A percentile compares a stretch with the other conserved stretches of the same genome.
Conservation (phyloP, 2,329 filamentous ascomycete species). For the Reticulascus tulasneorum region DNA sequence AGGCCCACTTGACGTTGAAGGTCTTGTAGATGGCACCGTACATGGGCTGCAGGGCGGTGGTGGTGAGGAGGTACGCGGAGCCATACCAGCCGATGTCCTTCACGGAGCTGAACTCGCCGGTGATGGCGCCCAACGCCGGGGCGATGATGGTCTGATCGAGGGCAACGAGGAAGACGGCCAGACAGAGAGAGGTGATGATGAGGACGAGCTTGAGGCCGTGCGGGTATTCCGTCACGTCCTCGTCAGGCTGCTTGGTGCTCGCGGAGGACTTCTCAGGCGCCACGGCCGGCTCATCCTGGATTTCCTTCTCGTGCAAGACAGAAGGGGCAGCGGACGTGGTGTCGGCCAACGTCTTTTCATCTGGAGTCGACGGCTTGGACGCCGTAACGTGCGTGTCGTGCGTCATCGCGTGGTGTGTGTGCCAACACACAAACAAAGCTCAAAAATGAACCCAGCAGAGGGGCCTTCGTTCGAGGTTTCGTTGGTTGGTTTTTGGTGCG, state of each 20-base stretch:
- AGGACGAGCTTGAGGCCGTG: constrained; percentile 32
- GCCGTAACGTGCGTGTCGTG: no score
- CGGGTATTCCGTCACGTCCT: constrained; percentile 30
- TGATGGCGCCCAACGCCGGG: constrained; percentile 49
- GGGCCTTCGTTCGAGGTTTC: no score
- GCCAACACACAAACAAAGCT: no score
- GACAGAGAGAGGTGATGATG: constrained; percentile 39
- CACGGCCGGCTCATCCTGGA: background rate
- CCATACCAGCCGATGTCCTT: constrained; percentile 53
- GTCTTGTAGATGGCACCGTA: constrained; percentile 47
- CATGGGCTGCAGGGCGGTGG: constrained; percentile 44
- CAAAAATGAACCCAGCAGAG: no score
- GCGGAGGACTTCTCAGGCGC: background rate
- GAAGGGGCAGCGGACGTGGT: constrained; percentile 7
- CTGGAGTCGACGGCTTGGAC: no score
- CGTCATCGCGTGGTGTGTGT: no score
- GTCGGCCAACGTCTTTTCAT: constrained; percentile 1
- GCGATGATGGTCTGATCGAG: constrained; percentile 50
- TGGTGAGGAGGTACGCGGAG: constrained; percentile 44
- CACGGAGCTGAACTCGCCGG: constrained; percentile 37
- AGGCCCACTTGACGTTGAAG: constrained; percentile 45
- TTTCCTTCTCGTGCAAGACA: constrained; percentile 3
- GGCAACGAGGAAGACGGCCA: constrained; percentile 46
- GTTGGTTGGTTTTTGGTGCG: no score
- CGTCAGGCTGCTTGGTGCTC: constrained; percentile 2